Conservation (phyloP, 179 eudicot genomes). For the Pouteria campechiana region DNA sequence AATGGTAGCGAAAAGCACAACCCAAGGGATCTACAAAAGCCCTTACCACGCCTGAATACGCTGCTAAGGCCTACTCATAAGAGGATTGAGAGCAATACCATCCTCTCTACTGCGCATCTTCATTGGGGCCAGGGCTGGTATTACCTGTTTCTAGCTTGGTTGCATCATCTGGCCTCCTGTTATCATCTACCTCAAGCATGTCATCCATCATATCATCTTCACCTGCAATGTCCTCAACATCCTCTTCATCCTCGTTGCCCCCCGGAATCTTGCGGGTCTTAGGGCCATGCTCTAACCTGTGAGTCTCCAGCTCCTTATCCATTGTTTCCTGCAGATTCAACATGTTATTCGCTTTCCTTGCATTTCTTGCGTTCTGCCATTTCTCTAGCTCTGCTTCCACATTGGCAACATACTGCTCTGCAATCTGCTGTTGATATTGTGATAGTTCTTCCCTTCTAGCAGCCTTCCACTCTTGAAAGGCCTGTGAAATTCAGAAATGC, state of each 20-base stretch:
- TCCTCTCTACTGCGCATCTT: slow-evolving; percentile 22
- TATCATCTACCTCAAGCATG: slow-evolving; percentile 74
- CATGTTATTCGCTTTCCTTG: slow-evolving; percentile 39
- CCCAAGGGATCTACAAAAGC: no score
- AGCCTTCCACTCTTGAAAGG: slow-evolving; percentile 79
- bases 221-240: slow-evolving; percentile 81
- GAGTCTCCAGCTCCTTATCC: slow-evolving; percentile 95
- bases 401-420: slow-evolving; percentile 58
- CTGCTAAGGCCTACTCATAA: no score
- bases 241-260: slow-evolving; percentile 85
- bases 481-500: slow-evolving; percentile 16
- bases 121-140: slow-evolving; percentile 18
- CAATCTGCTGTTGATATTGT: slow-evolving; percentile 60
- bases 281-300: slow-evolving; percentile 91
- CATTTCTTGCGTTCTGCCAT: slow-evolving; percentile 63
- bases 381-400: slow-evolving; percentile 66
- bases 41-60: no score
- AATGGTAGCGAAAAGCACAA: no score
- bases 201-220: slow-evolving; percentile 95
- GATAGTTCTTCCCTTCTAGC: slow-evolving; percentile 88
- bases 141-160: slow-evolving; percentile 32
- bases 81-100: no score
- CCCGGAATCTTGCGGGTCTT: slow-evolving; percentile 72
- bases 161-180: slow-evolving; percentile 43
- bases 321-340: slow-evolving; percentile 83